Evolutionary conservation across 352 stramenopile genomes (phyloP), one percentile per base, ranked within the genome.

Genomic region (Globisporangium canariense): DNA sequence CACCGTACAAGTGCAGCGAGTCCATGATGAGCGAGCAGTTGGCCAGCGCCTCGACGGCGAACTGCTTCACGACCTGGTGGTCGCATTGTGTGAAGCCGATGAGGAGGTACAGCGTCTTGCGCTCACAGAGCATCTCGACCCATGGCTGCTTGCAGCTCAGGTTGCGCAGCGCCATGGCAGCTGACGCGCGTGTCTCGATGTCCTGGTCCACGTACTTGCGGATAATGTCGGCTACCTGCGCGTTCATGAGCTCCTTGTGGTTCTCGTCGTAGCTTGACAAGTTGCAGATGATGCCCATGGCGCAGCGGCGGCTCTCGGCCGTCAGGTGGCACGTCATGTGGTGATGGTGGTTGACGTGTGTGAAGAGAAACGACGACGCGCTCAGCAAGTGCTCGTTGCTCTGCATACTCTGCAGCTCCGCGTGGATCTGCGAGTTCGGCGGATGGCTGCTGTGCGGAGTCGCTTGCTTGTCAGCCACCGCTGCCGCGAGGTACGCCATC

Each of bases 101-200:
- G 14, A 92, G 46, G 36, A 94, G 69, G 8, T 78, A 68, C 49
- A 94, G 62, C 4, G 76, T 90, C 43, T 88, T 86, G 1, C 86
- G 77, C 30, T 91, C 82, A 40, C 86, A 92, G 3, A 94, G 70
- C 78, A 94, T 81, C 63, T 94, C 86, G 10, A 91, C 86, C 79
- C 83, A 92, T 4, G 78, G 79, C 49, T 90, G 78, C 16, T 71
- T 72, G 25, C 81, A 89, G 52, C 80, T 94, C 22, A 94, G 63
- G 58, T 94, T 94, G 9, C 80, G 76, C 5, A 94, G 66, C 0
- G 80, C 81, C 78, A 94, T 94, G 2, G 81, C 76, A 1, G 79
- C 86, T 0, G 82, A 91, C 8, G 79, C 81, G 8, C 78, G 77
- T n/a, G 75, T 79, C 63, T 94, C 86, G 8, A 81, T 67, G 52